Conservation (phyloP, 768 basidiomycete genomes). For the Phlebiopsis flavidoalba region DNA sequence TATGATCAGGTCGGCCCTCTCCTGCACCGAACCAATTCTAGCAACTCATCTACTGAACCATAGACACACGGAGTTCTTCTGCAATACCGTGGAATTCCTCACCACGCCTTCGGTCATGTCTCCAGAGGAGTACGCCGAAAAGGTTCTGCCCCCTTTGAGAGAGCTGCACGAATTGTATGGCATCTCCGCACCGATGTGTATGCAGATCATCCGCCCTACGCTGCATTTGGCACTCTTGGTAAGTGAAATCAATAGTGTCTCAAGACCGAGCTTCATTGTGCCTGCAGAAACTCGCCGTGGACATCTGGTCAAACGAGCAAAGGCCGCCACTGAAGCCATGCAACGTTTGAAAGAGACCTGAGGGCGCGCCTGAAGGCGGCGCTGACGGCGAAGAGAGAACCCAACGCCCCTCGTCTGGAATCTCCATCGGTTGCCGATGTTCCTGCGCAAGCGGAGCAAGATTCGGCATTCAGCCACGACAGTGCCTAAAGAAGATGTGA, state of each 20-base stretch:
- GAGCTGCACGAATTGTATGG: constrained; percentile 75
- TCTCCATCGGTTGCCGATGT: constrained; percentile 44
- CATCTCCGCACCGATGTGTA: constrained; percentile 81
- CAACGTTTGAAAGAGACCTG: constrained; percentile 48
- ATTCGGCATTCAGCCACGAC: constrained; percentile 19
- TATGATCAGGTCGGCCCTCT: constrained; percentile 75
- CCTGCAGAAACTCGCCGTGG: constrained; percentile 49
- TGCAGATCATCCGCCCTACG: constrained; percentile 90
- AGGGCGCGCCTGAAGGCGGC: constrained; percentile 79
- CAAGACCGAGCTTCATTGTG: background rate
- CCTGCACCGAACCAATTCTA: constrained; percentile 5
- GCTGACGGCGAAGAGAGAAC: constrained; percentile 73
- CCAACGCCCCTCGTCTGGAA: constrained; percentile 54
- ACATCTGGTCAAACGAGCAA: constrained; percentile 58
- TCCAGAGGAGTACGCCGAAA: constrained; percentile 67
- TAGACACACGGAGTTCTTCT: constrained; percentile 89
- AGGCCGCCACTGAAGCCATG: constrained; percentile 42
- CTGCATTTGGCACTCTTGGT: constrained; percentile 61
- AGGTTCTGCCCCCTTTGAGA: constrained; percentile 66
- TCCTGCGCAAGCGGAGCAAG: constrained; percentile 23
- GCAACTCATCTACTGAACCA: constrained; percentile 6
- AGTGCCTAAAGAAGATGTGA: constrained; percentile 11
- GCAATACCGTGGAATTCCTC: constrained; percentile 88
- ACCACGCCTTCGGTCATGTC: constrained; percentile 64
- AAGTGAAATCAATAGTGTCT: constrained; percentile 17